phyloP scores from a whole-genome alignment of 805 yeast species.

The Nakazawaea ambrosiae region DNA sequence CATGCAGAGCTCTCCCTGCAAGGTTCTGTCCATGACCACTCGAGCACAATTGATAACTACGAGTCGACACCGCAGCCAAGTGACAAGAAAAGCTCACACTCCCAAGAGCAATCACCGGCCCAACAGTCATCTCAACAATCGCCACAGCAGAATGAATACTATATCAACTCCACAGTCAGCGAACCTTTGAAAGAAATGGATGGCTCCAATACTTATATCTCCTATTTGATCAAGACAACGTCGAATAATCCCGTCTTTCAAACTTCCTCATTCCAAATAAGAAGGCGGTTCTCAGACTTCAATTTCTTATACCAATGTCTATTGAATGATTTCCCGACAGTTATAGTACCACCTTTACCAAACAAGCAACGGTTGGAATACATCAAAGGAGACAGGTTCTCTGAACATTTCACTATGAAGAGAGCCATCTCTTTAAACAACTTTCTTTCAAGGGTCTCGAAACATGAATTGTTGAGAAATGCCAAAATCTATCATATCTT shows the following conservation, averaged over 20 bases:
- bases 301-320: constrained; percentile 69
- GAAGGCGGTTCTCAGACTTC: constrained; percentile 87
- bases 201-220: constrained; percentile 68
- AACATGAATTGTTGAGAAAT: constrained; percentile 65
- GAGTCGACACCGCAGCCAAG: not conserved
- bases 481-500: constrained; percentile 68
- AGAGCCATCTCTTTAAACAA: constrained; percentile 75
- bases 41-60: not conserved
- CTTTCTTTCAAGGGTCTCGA: constrained; percentile 64
- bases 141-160: constrained; percentile 14
- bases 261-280: constrained; percentile 36
- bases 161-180: constrained; percentile 36
- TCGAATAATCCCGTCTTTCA: constrained; percentile 57
- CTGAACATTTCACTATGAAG: constrained; percentile 74
- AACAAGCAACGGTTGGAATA: constrained; percentile 88
- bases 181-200: constrained; percentile 68
- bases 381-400: constrained; percentile 88
- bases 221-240: constrained; percentile 60
- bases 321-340: constrained; percentile 72
- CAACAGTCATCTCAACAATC: not conserved
- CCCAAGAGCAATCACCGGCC: no score
- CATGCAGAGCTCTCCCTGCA: not conserved
- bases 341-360: constrained; percentile 89
- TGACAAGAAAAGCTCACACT: no score
- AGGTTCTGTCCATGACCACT: not conserved